A percentile compares a stretch with the other conserved stretches of the same genome.
Evolutionary conservation across 306 rosid species (phyloP).

Genomic region (Rosa persica): DNA sequence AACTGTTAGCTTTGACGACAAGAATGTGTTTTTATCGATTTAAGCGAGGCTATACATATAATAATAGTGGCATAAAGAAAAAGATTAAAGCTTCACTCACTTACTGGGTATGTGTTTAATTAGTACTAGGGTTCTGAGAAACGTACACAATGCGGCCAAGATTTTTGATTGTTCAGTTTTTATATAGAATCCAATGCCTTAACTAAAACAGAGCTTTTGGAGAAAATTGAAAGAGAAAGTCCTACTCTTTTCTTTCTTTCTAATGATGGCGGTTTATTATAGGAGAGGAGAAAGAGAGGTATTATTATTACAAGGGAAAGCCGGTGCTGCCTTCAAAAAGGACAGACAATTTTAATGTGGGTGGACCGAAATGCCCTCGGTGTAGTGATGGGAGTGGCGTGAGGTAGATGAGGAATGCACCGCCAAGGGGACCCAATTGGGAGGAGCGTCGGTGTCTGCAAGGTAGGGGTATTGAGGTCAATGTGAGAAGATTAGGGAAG

Average conservation of each 20-base stretch:
- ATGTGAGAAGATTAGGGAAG: background rate
- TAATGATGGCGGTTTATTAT: no score
- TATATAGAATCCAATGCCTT: background rate
- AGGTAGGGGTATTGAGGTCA: slow-evolving; percentile 26
- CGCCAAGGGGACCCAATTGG: background rate
- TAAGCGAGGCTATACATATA: slow-evolving; percentile 11
- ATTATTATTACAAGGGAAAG: background rate
- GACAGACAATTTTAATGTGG: background rate
- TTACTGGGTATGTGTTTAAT: slow-evolving; percentile 11
- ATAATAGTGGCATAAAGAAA: background rate
- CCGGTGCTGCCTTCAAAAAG: background rate
- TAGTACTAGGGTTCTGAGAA: background rate
- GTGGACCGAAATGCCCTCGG: slow-evolving; percentile 20
- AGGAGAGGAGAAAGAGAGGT: background rate
- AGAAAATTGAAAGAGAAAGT: background rate
- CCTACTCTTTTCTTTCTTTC: background rate
- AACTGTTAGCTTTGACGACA: slow-evolving; percentile 27
- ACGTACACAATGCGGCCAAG: background rate
- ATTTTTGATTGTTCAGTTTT: background rate
- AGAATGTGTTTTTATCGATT: slow-evolving; percentile 17
- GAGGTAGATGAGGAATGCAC: background rate
- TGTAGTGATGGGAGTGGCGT: background rate
- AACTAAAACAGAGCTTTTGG: background rate
- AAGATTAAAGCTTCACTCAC: slow-evolving; percentile 3
- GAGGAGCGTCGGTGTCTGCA: background rate